These are phyloP conservation scores for Cerrena zonata DNA, from an alignment of 1,284 basidiomycete genomes.

Conservation along the genomic window DNA sequence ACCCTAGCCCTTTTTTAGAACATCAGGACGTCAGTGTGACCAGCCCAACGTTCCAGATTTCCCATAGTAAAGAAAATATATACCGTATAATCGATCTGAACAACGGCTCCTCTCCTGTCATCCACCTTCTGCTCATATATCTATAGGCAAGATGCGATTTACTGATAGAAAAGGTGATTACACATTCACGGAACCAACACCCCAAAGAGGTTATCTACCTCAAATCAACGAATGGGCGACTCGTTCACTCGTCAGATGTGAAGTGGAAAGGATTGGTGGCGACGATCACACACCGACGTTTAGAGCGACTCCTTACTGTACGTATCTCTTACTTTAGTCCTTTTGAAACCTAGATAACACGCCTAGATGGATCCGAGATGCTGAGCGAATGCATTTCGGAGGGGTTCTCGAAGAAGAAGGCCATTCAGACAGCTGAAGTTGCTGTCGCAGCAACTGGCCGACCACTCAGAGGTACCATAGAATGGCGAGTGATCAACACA, in stretches of 20 bases:
- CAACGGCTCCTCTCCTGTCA: not conserved
- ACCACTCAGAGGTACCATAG: not conserved
- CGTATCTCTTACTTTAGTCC: not conserved
- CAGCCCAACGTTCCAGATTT: no score
- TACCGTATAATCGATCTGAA: not conserved
- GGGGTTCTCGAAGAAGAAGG: not conserved
- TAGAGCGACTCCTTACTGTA: not conserved
- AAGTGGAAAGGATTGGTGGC: not conserved
- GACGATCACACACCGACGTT: not conserved
- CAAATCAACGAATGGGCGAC: conserved; percentile 1
- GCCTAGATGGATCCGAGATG: not conserved
- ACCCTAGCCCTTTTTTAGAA: no score
- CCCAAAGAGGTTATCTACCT: not conserved
- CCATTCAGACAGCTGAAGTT: not conserved
- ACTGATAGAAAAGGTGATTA: not conserved
- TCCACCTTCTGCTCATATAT: not conserved
- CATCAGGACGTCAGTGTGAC: no score
- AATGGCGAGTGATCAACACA: not conserved
- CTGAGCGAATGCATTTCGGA: not conserved
- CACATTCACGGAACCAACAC: not conserved
- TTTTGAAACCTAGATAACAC: no score
- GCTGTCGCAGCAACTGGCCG: not conserved
- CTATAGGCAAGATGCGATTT: not conserved
- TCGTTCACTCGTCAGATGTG: not conserved
- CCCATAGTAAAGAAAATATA: not conserved